Conservation (phyloP, 768 basidiomycete species). For the Boletus subparvulus region DNA sequence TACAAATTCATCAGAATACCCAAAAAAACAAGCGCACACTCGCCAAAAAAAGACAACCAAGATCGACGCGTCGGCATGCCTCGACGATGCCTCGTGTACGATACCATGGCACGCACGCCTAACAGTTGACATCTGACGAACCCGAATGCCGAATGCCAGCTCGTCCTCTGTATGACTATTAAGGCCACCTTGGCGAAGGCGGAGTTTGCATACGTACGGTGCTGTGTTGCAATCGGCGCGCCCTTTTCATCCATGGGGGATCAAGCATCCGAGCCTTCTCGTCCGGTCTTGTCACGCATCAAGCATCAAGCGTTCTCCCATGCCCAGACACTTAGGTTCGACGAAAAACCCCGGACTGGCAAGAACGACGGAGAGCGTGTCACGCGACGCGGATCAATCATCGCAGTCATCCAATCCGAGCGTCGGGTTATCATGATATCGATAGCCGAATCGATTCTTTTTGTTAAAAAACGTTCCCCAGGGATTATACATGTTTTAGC, state of each 20-base stretch:
- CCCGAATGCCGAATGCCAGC: background rate
- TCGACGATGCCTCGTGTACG: background rate
- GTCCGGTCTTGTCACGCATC: background rate
- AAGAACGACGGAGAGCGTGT: too few species aligned
- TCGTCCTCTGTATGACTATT: background rate
- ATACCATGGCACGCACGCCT: background rate
- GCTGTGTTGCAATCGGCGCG: too few species aligned
- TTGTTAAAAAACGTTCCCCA: background rate
- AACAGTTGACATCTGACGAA: background rate
- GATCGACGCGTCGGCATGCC: background rate
- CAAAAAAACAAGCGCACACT: background rate
- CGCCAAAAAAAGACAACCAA: background rate
- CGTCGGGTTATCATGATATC: background rate
- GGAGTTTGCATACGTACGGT: too few species aligned
- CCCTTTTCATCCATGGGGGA: too few species aligned
- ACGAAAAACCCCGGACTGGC: background rate
- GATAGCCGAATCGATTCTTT: background rate
- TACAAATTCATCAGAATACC: background rate
- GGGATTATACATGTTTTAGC: background rate
- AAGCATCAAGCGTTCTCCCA: background rate
- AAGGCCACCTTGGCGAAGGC: too few species aligned
- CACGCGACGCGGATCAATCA: background rate
- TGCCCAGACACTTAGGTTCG: background rate
- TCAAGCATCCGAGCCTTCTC: background rate
- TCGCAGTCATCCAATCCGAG: background rate